Evolutionary conservation across 768 basidiomycete species (phyloP), one percentile per base, ranked within the genome.

Genomic region (Suillus sp.): DNA sequence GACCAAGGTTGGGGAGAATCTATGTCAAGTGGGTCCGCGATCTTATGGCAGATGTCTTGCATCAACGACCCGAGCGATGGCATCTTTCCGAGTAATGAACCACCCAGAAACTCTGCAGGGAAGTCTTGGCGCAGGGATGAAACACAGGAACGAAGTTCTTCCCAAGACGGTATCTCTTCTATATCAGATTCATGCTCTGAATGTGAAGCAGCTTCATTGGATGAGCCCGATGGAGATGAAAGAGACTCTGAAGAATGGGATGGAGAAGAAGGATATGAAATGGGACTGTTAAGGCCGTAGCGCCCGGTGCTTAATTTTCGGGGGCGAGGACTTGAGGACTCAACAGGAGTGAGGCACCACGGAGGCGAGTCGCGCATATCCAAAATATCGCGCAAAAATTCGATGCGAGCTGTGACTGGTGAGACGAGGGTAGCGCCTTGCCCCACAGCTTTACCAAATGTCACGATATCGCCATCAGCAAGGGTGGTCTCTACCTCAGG

Each of bases 381-480:
- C 5, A 62, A 61, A 37, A 22, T 32, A 51, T 67, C 56, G 22
- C 59, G 65, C 51, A 87, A 65, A 43, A 92, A 75, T 72, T 87
- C 82, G 40, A 91, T 81, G 30, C 84, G 81, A 48, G 79, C 87
- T 27, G 84, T 83, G 47, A 92, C 78, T 14, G 91, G 91, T 3
- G 79, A 78, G 35, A 92, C 91, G 32, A 81, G 75, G 59, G 84
- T 84, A 27, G 83, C 80, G 55, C 84, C 83, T 64, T 83, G 83
- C 42, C 86, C 88, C 1, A 93, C 91, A 6, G 81, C 77, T 76
- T 92, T 93, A 67, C 91, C 91, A 69, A 93, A 91, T 2, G 90
- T 92, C 63, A 93, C 68, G 37, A 84, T 73, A 70, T 92, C 91
- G 64, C 89, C 90, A 69, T 91, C 85, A 47, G 78, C 70, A 54